Evolutionary conservation across 2,329 filamentous ascomycete genomes (phyloP).

Genomic region (Canariomyces notabilis): DNA sequence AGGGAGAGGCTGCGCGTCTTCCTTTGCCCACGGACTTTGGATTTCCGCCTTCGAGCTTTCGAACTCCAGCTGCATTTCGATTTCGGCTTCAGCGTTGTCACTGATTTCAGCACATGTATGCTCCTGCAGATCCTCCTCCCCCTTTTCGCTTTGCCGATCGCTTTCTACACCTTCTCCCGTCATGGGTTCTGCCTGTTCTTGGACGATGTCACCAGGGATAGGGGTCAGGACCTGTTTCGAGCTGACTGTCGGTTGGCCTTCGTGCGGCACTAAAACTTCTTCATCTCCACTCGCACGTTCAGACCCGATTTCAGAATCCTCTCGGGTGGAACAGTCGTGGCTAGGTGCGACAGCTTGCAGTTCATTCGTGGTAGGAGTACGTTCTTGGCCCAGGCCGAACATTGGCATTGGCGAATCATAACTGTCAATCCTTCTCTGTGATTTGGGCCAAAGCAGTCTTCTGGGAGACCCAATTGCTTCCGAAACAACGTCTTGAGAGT

Average conservation of each 20-base stretch:
- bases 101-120: not conserved
- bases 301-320: not conserved
- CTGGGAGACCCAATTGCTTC: slow-evolving; percentile 8
- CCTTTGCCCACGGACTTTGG: slow-evolving; percentile 13
- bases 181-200: not conserved
- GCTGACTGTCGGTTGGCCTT: not conserved
- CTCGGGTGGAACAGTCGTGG: not conserved
- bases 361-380: not conserved
- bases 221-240: not conserved
- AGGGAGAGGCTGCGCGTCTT: not conserved
- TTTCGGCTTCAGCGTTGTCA: not conserved
- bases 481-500: slow-evolving; percentile 12
- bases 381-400: not conserved
- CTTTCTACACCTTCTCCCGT: not conserved
- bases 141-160: slow-evolving; percentile 3
- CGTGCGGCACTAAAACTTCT: not conserved
- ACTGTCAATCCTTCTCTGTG: not conserved
- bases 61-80: not conserved
- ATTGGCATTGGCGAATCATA: not conserved
- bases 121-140: not conserved
- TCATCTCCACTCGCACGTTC: not conserved
- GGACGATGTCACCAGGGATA: not conserved
- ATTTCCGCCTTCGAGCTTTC: not conserved
- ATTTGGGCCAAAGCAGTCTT: slow-evolving; percentile 23
- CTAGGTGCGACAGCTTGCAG: not conserved